Percentiles rank a stretch among this genome's conserved stretches.
phyloP scores from a whole-genome alignment of 345 rosid species.

The rapeseed (Brassica napus) region DNA sequence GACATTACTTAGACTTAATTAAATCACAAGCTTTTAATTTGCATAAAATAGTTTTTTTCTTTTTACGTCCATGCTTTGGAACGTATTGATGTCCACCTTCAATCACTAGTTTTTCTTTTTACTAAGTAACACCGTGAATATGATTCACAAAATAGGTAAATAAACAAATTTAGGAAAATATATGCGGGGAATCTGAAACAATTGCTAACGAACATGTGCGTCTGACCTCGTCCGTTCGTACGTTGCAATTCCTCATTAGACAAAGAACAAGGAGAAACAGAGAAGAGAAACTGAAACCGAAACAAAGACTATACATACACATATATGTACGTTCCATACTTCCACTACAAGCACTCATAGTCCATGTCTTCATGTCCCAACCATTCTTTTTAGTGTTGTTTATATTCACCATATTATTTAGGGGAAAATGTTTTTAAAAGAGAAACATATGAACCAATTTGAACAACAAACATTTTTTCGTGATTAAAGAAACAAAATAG shows the following conservation, averaged over 20 bases:
- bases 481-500: slow-evolving; percentile 1
- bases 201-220: slow-evolving; percentile 35
- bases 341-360: slow-evolving; percentile 28
- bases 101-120: neutral
- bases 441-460: neutral
- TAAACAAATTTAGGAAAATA: neutral
- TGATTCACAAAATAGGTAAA: slow-evolving; percentile 5
- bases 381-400: slow-evolving; percentile 6
- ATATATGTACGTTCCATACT: slow-evolving; percentile 17
- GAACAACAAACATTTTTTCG: neutral
- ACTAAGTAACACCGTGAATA: neutral
- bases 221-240: slow-evolving; percentile 41
- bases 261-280: slow-evolving; percentile 35
- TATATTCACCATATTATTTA: slow-evolving; percentile 5
- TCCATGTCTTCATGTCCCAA: slow-evolving; percentile 27
- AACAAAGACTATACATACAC: slow-evolving; percentile 28
- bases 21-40: neutral
- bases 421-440: neutral
- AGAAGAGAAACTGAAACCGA: slow-evolving; percentile 32
- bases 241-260: slow-evolving; percentile 33
- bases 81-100: too few species aligned
- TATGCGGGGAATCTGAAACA: slow-evolving; percentile 33
- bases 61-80: too few species aligned
- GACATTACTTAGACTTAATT: neutral
- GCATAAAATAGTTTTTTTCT: neutral